phyloP scores from a whole-genome alignment of 176 grass and related monocot species.

The Oryza coarctata region DNA sequence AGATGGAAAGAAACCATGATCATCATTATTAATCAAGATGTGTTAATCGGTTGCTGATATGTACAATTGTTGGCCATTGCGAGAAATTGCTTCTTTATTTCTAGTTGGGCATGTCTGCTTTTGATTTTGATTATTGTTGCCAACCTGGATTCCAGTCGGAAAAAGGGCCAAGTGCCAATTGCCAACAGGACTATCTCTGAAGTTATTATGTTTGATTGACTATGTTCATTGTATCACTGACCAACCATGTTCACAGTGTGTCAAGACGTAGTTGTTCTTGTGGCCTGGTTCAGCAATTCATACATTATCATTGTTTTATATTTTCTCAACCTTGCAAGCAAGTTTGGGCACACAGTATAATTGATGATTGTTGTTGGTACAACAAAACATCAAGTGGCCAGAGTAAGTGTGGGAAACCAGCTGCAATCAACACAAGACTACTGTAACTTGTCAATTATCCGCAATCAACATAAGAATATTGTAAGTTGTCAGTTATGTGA shows the following conservation, averaged over 20 bases:
- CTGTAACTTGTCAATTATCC: not conserved
- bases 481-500: not conserved
- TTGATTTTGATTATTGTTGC: not conserved
- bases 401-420: not conserved
- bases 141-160: not conserved
- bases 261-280: not conserved
- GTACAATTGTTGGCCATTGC: constrained; percentile 10
- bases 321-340: not conserved
- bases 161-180: not conserved
- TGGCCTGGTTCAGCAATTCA: not conserved
- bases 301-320: not conserved
- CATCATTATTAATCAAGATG: not conserved
- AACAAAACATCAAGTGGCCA: not conserved
- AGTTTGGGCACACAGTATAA: not conserved
- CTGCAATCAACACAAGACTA: not conserved
- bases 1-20: constrained; percentile 8
- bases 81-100: not conserved
- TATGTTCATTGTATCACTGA: not conserved
- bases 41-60: not conserved
- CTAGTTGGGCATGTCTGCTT: not conserved
- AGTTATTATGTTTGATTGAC: not conserved
- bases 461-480: too few relatives aligned
- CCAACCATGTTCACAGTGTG: not conserved
- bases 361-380: not conserved
- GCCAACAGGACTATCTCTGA: not conserved